These are phyloP conservation scores for Phytomonas serpens DNA, from an alignment of 208 protist species.

Conservation along the genomic window DNA sequence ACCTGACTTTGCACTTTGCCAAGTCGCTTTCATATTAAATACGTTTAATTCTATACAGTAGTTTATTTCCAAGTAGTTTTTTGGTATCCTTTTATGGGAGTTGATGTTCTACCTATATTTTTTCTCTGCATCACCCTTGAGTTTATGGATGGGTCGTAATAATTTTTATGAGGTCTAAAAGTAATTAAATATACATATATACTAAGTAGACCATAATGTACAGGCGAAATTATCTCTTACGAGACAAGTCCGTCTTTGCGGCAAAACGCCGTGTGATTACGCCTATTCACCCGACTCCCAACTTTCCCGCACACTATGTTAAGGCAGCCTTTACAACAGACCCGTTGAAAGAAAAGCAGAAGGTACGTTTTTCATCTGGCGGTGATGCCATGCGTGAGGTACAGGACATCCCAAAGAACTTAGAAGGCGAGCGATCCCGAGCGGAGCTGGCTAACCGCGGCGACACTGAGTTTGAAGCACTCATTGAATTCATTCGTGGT, in stretches of 20 bases:
- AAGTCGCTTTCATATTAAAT: too few relatives aligned
- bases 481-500: constrained; percentile 86
- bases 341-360: constrained; percentile 86
- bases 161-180: neutral
- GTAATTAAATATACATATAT: neutral
- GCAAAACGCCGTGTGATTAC: constrained; percentile 86
- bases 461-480: constrained; percentile 75
- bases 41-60: neutral
- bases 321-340: constrained; percentile 84
- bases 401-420: constrained; percentile 72
- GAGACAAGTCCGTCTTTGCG: constrained; percentile 89
- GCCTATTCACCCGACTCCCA: constrained; percentile 78
- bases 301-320: constrained; percentile 76
- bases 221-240: constrained; percentile 27
- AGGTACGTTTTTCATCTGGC: constrained; percentile 77
- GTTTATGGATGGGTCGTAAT: neutral
- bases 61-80: neutral
- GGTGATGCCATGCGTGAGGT: constrained; percentile 85
- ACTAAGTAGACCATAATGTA: constrained; percentile 21
- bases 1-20: neutral
- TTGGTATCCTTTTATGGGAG: neutral
- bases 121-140: neutral
- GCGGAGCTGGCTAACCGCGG: constrained; percentile 46
- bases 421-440: constrained; percentile 69
- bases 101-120: neutral